Percentiles rank a stretch among this genome's conserved stretches.
Evolutionary conservation across 805 yeast genomes (phyloP).

Genomic region (Wickerhamomyces xylosicus): DNA sequence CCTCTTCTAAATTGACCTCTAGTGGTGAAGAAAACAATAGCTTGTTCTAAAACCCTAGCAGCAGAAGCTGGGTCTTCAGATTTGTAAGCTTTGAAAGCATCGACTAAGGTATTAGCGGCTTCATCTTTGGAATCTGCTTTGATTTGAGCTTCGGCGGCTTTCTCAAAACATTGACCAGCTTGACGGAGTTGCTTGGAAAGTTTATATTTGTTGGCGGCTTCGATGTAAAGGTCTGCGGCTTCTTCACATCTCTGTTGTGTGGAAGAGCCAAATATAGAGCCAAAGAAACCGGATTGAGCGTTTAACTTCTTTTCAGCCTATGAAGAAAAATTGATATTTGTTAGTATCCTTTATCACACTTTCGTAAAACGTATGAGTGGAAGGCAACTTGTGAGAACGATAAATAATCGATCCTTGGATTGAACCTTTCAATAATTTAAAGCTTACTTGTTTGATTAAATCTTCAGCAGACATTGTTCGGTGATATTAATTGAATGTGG

Average conservation of each 20-base stretch:
- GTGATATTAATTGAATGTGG: neutral
- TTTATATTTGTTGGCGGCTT: constrained; percentile 89
- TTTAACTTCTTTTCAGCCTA: constrained; percentile 64
- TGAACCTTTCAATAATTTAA: neutral
- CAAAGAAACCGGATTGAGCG: constrained; percentile 62
- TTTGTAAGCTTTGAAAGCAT: constrained; percentile 82
- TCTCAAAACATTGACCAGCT: constrained; percentile 79
- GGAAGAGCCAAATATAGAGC: constrained; percentile 52
- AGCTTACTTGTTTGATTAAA: neutral
- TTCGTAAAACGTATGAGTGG: too few relatives aligned
- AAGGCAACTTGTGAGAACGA: neutral
- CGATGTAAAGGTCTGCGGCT: constrained; percentile 81
- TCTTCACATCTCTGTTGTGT: constrained; percentile 67
- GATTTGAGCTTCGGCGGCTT: constrained; percentile 74
- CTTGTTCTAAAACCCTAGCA: constrained; percentile 64
- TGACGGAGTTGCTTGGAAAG: constrained; percentile 57
- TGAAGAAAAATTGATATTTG: neutral
- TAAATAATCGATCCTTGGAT: neutral
- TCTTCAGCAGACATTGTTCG: neutral
- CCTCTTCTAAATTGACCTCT: constrained; percentile 95
- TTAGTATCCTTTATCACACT: neutral
- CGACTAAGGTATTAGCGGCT: constrained; percentile 82
- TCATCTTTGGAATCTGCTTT: constrained; percentile 77
- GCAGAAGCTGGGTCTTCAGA: constrained; percentile 66
- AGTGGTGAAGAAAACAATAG: constrained; percentile 74